These are phyloP conservation scores for Aspergillus quadricinctus DNA, from an alignment of 2,329 filamentous ascomycete species.

Conservation along the genomic window DNA sequence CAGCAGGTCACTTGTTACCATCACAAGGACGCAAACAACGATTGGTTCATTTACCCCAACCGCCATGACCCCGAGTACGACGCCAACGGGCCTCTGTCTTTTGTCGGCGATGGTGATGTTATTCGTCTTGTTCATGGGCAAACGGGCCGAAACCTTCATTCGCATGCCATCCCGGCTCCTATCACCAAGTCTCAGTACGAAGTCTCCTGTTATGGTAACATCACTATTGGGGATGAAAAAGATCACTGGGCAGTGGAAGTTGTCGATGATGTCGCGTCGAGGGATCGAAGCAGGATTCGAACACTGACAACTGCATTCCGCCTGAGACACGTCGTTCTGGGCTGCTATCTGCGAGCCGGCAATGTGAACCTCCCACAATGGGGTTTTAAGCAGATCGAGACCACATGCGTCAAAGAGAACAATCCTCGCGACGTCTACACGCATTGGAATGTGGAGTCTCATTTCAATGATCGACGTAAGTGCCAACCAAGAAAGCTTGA, in stretches of 20 bases:
- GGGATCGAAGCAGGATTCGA: slow-evolving; percentile 76
- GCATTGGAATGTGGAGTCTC: slow-evolving; percentile 97
- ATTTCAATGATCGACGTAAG: slow-evolving; percentile 89
- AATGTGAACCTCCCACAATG: slow-evolving; percentile 97
- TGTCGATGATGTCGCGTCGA: slow-evolving; percentile 80
- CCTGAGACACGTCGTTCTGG: slow-evolving; percentile 72
- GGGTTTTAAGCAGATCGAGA: slow-evolving; percentile 99
- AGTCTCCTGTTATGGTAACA: slow-evolving; percentile 93
- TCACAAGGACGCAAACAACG: slow-evolving; percentile 99
- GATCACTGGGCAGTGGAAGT: slow-evolving; percentile 97
- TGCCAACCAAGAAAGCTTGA: slow-evolving; percentile 15
- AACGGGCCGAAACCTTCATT: slow-evolving; percentile 95
- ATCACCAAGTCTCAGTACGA: slow-evolving; percentile 86
- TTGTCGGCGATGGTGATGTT: slow-evolving; percentile 69
- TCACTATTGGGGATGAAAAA: slow-evolving; percentile 92
- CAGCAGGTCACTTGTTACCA: slow-evolving; percentile 99
- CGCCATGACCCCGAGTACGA: slow-evolving; percentile 71
- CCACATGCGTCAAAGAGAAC: slow-evolving; percentile 89
- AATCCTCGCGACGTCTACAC: slow-evolving; percentile 91
- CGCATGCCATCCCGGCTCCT: slow-evolving; percentile 83
- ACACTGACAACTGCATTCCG: slow-evolving; percentile 93
- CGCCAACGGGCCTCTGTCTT: slow-evolving; percentile 64
- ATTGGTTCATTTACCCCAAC: slow-evolving; percentile 99
- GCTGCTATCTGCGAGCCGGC: slow-evolving; percentile 90
- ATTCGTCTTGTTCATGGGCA: slow-evolving; percentile 90